Evolutionary conservation across 2,329 filamentous ascomycete genomes (phyloP).

Genomic region (Pseudofabraea citricarpa): DNA sequence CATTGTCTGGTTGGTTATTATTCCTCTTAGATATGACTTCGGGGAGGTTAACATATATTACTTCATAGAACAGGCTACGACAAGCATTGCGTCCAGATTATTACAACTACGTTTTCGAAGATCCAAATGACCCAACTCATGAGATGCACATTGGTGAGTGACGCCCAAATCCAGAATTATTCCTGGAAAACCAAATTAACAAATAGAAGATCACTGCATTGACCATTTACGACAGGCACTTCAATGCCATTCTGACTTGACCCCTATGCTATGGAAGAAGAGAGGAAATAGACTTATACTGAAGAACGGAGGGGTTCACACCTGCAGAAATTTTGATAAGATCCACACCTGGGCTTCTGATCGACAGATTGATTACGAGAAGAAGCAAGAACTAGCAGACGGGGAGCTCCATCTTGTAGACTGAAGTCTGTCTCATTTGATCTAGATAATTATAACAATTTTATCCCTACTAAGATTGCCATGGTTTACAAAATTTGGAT

Average conservation of each 20-base stretch:
- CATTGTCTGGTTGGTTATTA: neutral
- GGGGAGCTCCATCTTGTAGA: neutral
- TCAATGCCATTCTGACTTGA: conserved; percentile 1
- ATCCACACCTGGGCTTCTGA: neutral
- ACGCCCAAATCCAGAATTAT: neutral
- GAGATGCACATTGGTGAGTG: conserved; percentile 1
- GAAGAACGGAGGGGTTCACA: neutral
- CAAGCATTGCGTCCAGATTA: neutral
- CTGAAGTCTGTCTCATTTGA: too few species aligned
- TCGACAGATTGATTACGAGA: neutral
- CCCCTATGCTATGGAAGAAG: neutral
- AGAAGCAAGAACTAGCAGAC: neutral
- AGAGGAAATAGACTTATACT: neutral
- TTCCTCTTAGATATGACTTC: neutral
- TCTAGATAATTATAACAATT: too few species aligned
- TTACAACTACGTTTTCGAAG: neutral
- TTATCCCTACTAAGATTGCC: too few species aligned
- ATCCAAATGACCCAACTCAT: neutral
- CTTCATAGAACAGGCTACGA: neutral
- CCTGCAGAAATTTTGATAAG: neutral
- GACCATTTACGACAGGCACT: neutral
- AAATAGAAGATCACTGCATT: neutral
- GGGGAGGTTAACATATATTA: neutral
- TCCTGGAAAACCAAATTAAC: neutral
- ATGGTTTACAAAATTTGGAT: too few species aligned